phyloP scores from a whole-genome alignment of 371 early-diverging fungal genomes.

The Mortierella sp. region DNA sequence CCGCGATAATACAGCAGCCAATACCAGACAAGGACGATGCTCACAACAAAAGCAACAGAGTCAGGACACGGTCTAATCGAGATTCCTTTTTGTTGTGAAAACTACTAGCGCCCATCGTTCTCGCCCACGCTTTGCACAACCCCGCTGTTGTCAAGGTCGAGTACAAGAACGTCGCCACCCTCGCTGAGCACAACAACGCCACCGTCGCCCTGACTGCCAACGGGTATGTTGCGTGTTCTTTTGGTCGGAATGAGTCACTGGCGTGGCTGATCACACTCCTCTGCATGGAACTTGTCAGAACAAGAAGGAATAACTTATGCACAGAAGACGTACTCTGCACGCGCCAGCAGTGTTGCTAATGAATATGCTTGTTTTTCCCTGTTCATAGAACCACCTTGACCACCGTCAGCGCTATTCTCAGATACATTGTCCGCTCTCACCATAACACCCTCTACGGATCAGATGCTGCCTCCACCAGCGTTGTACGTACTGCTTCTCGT shows the following conservation, averaged over 20 bases:
- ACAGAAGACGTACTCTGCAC: not conserved
- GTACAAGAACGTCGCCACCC: slow-evolving; percentile 53
- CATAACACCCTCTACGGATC: slow-evolving; percentile 54
- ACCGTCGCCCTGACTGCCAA: slow-evolving; percentile 36
- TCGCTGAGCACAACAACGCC: slow-evolving; percentile 56
- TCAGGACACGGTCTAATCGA: slow-evolving; percentile 4
- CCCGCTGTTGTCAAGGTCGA: slow-evolving; percentile 54
- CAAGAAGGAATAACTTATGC: not conserved
- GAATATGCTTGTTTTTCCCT: not conserved
- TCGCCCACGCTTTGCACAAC: slow-evolving; percentile 51
- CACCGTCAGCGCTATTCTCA: slow-evolving; percentile 44
- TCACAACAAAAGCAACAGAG: too few relatives aligned
- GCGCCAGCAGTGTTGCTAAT: not conserved
- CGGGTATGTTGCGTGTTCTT: slow-evolving; percentile 28
- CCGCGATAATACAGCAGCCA: not conserved
- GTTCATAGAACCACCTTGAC: slow-evolving; percentile 41
- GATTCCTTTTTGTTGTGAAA: not conserved
- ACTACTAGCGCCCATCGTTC: slow-evolving; percentile 36
- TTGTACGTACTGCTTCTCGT: slow-evolving; percentile 18
- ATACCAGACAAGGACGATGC: not conserved
- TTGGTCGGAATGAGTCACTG: not conserved
- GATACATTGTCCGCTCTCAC: slow-evolving; percentile 56
- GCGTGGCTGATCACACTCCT: not conserved
- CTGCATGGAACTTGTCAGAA: not conserved
- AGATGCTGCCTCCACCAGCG: slow-evolving; percentile 45